Evolutionary conservation across 331 rosid species (phyloP), one percentile per base, ranked within the genome.

Genomic region (Cydonia oblonga): DNA sequence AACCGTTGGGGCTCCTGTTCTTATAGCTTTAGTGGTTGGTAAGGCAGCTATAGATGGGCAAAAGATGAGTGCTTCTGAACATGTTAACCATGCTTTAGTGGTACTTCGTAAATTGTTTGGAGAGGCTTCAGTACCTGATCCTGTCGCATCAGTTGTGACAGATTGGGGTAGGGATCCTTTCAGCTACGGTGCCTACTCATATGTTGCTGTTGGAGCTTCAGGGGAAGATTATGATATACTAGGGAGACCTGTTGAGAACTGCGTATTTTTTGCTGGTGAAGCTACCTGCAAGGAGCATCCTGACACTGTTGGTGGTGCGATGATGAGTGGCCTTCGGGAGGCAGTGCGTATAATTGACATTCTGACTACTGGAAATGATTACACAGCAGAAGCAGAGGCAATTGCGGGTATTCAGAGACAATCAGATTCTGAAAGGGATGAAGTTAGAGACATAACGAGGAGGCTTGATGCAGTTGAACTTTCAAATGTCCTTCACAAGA

Each of bases 231-330:
- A 96, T 63, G 99, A 96, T 79, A 81, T 90, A 73, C 63, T 96
- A 78, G 97, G 96, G 66, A 87, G 89, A 76, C 97, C 97, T 81
- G 89, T 96, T 68, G 96, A 89, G 75, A 88, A 84, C 81, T 86
- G 96, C 87, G 85, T 96, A 84, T 96, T 96, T 86, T 96, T 96
- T 80, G 96, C 99, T 75, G 99, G 99, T 66, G 99, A 96, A 84
- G 99, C 99, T 79, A 96, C 99, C 62, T 96, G 99, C 84, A 96
- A 96, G 89, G 99, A 96, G 91, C 99, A 96, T 80, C 99, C 99
- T 58, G 99, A 96, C 86, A 96, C 99, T 7, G 99, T 96, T 71
- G 99, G 99, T 81, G 99, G 99, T 83, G 99, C 99, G 38, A 96
- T 96, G 97, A 90, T 96, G 96, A 96, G 97, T 69, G 99, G 99